Evolutionary conservation across 2,329 filamentous ascomycete genomes (phyloP), one percentile per base, ranked within the genome.

Genomic region (Colletotrichum camelliae): DNA sequence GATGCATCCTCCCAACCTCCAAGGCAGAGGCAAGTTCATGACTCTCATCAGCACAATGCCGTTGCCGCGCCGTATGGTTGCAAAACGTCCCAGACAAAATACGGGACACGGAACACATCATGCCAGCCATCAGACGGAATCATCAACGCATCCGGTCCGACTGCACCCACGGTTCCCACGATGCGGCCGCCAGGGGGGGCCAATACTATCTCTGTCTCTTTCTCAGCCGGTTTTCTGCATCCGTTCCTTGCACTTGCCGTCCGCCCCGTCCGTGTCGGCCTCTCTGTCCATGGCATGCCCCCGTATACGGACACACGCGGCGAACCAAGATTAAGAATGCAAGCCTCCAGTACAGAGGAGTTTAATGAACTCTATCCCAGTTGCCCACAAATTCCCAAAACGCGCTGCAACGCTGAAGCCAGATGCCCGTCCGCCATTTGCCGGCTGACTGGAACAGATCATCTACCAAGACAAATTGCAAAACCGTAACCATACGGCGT

Each of bases 321-420:
- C n/a, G 43, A 21, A 13, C n/a, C 43, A 52, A 52, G n/a, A 52
- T 37, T 61, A 61, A 37, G 67, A 67, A 74, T 48, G 55, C 24
- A 52, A 72, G 48, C 67, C 35, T 65, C 67, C 67, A 55, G 24
- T 39, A 29, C 35, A 35, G 29, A 27, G 37, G 18, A 6, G 24
- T 67, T 60, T 33, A 35, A 39, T 72, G 61, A 74, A 74, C 60
- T 74, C 58, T 72, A 72, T 72, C 72, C 72, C 48, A 52, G 61
- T 67, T 72, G 60, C 31, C 72, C 52, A 72, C 58, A 31, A 39
- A 61, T 31, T 39, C n/a, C 16, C 60, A 67, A 61, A 66, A 71
- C 68, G 61, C 37, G 35, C 27, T 67, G 68, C 61, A 66, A 72
- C 29, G 21, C 29, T 33, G 37, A 52, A 74, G 37, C 37, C 29